phyloP scores from a whole-genome alignment of 257 asterid genomes.

The Solanum arcanum region DNA sequence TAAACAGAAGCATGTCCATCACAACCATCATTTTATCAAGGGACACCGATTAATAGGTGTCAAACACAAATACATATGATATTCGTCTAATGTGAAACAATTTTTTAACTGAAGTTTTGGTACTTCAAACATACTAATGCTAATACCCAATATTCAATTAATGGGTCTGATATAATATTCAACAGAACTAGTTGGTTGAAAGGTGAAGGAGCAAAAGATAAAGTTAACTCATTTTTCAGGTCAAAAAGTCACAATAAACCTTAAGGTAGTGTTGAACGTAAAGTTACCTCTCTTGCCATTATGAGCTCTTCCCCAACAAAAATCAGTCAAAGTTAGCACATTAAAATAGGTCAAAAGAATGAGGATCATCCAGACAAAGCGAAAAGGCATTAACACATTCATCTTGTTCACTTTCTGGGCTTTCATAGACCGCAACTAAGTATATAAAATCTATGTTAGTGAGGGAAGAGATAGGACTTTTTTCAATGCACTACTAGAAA shows the following conservation, averaged over 20 bases:
- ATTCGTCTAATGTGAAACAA: background rate
- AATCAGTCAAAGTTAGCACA: background rate
- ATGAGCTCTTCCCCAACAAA: background rate
- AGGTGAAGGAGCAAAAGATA: background rate
- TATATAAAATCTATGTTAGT: background rate
- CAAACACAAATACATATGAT: background rate
- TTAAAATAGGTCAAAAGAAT: background rate
- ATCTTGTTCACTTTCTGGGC: background rate
- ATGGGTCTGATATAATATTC: background rate
- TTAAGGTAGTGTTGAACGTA: background rate
- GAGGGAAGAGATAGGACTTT: background rate
- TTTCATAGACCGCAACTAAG: background rate
- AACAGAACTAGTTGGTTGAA: background rate
- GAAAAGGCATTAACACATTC: background rate
- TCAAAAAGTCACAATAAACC: background rate
- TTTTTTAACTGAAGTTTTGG: background rate
- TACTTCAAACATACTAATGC: background rate
- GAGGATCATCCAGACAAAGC: background rate
- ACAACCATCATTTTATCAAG: background rate
- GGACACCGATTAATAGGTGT: background rate
- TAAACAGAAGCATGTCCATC: background rate
- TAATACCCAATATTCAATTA: background rate
- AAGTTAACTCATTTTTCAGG: background rate
- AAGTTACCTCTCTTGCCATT: background rate
- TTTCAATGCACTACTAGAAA: background rate